Base-by-base conservation (phyloP, 2,329 filamentous ascomycete genomes). In the Ilyonectria sp. region DNA sequence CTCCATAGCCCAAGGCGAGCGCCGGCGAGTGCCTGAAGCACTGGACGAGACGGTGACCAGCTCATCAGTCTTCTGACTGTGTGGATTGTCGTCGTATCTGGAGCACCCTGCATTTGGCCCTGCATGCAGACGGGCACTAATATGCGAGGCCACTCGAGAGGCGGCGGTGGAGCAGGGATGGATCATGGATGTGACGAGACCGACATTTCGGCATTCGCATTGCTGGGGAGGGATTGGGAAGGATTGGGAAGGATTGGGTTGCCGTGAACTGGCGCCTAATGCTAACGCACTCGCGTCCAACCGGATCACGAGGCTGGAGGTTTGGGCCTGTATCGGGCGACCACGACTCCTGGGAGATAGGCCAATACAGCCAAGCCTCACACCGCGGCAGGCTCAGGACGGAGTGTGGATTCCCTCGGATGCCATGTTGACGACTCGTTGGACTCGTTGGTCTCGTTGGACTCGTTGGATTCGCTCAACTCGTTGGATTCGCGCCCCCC, bases 171-270 rank as follows among this genome's bases (percentile, higher is more conserved):
- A 73, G 69, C 71, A 60, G 62, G 66, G 63, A 61, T 76, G 74
- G 74, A 73, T 67, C 71, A 60, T 60, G 66, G 63, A 61, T 47
- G 69, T 60, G 60, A 65, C 61, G 71, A 73, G 71, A 74, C 73
- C 73, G 73, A 72, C 71, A 71, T 76, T 72, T 75, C 50, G 63
- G 61, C 65, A 65, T 69, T 69, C 57, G 56, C 69, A 71, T 60
- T 60, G 35, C 63, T 58, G 43, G 54, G 46, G 33, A 64, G 62
- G 26, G 26, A 26, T 26, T 26, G 26, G 26, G 26, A 26, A 5
- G 23, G 23, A 26, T 26, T 58, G 43, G 54, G 46, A 35, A 64
- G 62, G 59, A 64, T 75, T 71, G 71, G 74, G 73, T 71, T 58
- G 66, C 67, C 55, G 63, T 68, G 54, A 61, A 49, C 61, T 60